Base-by-base conservation (phyloP, 208 protist species). In the Leishmania tarentolae region DNA sequence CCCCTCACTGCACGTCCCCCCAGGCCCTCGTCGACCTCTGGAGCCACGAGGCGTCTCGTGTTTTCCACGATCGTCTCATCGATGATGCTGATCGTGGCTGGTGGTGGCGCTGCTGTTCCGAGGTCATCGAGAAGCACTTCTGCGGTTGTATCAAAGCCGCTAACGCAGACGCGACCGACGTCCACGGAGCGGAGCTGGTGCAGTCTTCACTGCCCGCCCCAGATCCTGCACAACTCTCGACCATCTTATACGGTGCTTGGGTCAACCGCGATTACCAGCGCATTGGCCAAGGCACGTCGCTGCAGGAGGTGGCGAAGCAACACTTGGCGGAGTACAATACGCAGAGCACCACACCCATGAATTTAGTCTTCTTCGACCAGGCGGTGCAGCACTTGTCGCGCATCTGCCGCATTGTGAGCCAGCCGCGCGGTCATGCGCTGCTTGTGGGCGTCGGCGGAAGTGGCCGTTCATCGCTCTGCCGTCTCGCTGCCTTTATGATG, bases 301-400 rank as follows among this genome's bases (percentile, higher is more conserved):
- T 88, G 46, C 75, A 95, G 65, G 87, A 92, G 31, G 70, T 92
- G 13, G 87, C 97, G 13, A 63, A 93, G 21, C 90, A 98, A 74
- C 98, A 96, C 83, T 86, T 99, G 50, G 86, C 92, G 42, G 94
- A 98, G 77, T 99, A 99, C 89, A 99, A 99, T 79, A 72, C 94
- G 77, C 91, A 96, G 79, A 91, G 80, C 83, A 87, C 95, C 28
- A 92, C 91, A 4, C 65, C 92, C 37, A 91, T 98, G 83, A 82
- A 98, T 47, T 90, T 99, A 9, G 98, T 99, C 69, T 98, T 99
- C 78, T 99, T 99, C 87, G 90, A 91, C 50, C 96, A 99, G 72
- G 98, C 98, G 6, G 91, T 99, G 65, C 91, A 98, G 79, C 98
- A 99, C 85, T 86, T 99, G 8, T 93, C 97, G 6, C 94, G 99